These are phyloP conservation scores for Pichia scutulata DNA, from an alignment of 805 yeast genomes.

Conservation along the genomic window DNA sequence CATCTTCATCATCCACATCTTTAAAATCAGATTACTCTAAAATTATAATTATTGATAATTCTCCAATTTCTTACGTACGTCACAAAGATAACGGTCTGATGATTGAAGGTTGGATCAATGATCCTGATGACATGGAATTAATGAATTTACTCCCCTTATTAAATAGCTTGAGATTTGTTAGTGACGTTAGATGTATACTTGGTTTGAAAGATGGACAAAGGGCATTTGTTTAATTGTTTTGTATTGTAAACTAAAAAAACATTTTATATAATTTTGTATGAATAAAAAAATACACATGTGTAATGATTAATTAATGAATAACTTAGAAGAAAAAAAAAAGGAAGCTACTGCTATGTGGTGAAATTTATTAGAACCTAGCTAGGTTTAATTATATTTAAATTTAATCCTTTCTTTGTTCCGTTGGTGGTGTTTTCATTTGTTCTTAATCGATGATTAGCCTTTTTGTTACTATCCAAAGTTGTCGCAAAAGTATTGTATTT, in stretches of 20 bases:
- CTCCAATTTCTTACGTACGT: slow-evolving; percentile 80
- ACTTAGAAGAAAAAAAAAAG: background rate
- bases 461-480: background rate
- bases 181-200: slow-evolving; percentile 76
- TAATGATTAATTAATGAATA: background rate
- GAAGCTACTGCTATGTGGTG: too few species aligned
- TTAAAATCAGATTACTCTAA: slow-evolving; percentile 47
- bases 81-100: slow-evolving; percentile 85
- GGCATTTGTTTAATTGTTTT: slow-evolving; percentile 34
- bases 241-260: background rate
- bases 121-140: slow-evolving; percentile 82
- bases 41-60: slow-evolving; percentile 80
- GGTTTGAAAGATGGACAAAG: slow-evolving; percentile 69
- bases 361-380: background rate
- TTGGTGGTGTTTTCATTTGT: background rate
- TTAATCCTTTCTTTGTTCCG: slow-evolving; percentile 34
- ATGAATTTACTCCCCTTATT: slow-evolving; percentile 75
- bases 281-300: background rate
- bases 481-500: background rate
- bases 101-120: slow-evolving; percentile 97
- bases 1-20: background rate
- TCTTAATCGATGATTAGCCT: background rate
- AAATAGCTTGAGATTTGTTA: slow-evolving; percentile 65
- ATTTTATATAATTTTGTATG: background rate
- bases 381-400: slow-evolving; percentile 49